Evolutionary conservation across 768 basidiomycete species (phyloP).

Genomic region (Coprinopsis cinerea): DNA sequence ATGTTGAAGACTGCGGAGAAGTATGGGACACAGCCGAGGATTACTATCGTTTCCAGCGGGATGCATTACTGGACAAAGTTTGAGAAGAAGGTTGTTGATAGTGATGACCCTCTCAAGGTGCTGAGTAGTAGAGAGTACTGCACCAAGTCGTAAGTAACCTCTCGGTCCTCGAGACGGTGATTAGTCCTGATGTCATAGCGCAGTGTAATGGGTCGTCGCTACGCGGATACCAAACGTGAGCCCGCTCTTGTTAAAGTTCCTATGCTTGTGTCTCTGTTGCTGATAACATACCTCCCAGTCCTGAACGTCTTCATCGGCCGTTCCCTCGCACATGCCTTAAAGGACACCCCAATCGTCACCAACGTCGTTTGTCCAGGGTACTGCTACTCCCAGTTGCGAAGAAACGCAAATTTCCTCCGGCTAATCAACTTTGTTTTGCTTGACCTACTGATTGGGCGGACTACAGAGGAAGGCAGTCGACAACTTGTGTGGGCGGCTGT

Average conservation of each 20-base stretch:
- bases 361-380: slow-evolving; percentile 37
- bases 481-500: slow-evolving; percentile 29
- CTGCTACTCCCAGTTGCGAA: slow-evolving; percentile 31
- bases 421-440: slow-evolving; percentile 20
- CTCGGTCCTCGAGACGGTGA: neutral
- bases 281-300: slow-evolving; percentile 20
- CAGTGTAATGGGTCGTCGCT: slow-evolving; percentile 2
- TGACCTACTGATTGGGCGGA: slow-evolving; percentile 27
- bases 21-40: slow-evolving; percentile 21
- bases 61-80: slow-evolving; percentile 27
- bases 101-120: slow-evolving; percentile 20
- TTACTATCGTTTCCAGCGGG: slow-evolving; percentile 37
- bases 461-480: slow-evolving; percentile 34
- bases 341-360: slow-evolving; percentile 25
- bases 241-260: neutral
- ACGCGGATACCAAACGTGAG: slow-evolving; percentile 8
- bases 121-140: slow-evolving; percentile 27
- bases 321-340: slow-evolving; percentile 28
- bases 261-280: no score
- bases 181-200: neutral
- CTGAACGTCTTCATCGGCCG: slow-evolving; percentile 37
- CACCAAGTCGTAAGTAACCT: slow-evolving; percentile 6
- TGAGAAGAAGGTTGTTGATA: slow-evolving; percentile 16
- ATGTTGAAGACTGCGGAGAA: slow-evolving; percentile 30
- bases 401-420: slow-evolving; percentile 15